Evolutionary conservation across 208 protist species (phyloP), one percentile per base, ranked within the genome.

Genomic region (Trypanosoma melophagium): DNA sequence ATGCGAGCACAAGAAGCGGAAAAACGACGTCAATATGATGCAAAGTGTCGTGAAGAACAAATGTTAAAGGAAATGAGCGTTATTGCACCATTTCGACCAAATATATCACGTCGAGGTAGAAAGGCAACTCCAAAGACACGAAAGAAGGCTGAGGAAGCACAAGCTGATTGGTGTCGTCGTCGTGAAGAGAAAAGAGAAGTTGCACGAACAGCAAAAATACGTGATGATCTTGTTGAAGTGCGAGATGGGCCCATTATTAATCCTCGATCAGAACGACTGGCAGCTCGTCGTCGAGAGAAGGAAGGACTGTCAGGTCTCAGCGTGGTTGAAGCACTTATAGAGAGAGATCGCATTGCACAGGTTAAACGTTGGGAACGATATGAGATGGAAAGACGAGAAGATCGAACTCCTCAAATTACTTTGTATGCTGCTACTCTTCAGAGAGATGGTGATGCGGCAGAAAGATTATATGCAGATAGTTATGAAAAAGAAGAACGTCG

Each of bases 401-500:
- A 71, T 14, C 40, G 38, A 7, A 66, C 55, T 21, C 60, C 51
- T 44, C 63, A 70, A 40, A 92, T 92, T 65, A 94, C 85, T 10
- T 51, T 68, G 7, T 76, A 66, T 16, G 86, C 89, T n/a, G 86
- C 89, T 10, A 41, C 56, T 25, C 69, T 92, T 63, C 56, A 70
- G 13, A 75, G 89, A 42, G 42, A 38, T 19, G 84, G 82, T 7
- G 60, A 55, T n/a, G 81, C 80, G 7, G 71, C 74, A 3, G 66
- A 77, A 19, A 69, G 89, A 5, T 72, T 94, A 35, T 84, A 94
- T 49, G 76, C 76, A 3, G 68, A 77, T 14, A 77, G 74, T 49
- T 79, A 81, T 59, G 75, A 76, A 5, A 59, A 55, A n/a, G 75
- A 74, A 19, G 66, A 81, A 49, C 83, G 83, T 7, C 80, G 71